phyloP scores from a whole-genome alignment of 2,329 filamentous ascomycete genomes.

The Clarireedia paspali region DNA sequence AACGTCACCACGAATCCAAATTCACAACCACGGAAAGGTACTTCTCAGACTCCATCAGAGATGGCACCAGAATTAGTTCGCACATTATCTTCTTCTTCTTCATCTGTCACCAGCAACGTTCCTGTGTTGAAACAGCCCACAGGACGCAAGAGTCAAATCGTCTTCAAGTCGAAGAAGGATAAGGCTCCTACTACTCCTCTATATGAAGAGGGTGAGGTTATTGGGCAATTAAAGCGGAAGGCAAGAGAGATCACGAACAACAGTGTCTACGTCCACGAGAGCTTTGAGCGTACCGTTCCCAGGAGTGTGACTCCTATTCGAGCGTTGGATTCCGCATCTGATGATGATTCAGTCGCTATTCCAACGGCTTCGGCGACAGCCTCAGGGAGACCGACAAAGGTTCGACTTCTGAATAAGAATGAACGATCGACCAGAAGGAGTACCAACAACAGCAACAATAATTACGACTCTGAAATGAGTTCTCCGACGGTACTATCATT shows the following conservation, averaged over 20 bases:
- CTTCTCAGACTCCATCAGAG: constrained; percentile 2
- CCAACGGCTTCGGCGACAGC: constrained; percentile 2
- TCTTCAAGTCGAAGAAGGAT: constrained; percentile 18
- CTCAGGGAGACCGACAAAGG: constrained; percentile 11
- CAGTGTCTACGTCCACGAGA: constrained; percentile 16
- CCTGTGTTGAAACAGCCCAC: constrained; percentile 5
- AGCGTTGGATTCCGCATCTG: constrained; percentile 17
- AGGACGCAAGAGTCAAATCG: constrained; percentile 4
- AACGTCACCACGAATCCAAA: constrained; percentile 6
- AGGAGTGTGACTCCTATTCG: constrained; percentile 1
- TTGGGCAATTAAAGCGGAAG: constrained; percentile 20
- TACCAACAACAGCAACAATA: constrained; percentile 10
- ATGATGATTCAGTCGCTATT: constrained; percentile 19
- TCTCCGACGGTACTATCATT: constrained; percentile 47
- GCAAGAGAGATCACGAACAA: constrained; percentile 22
- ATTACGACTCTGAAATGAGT: constrained; percentile 46
- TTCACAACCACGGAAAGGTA: not conserved
- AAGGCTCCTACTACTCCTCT: constrained; percentile 9
- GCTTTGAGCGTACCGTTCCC: constrained; percentile 21
- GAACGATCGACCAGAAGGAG: constrained; percentile 11
- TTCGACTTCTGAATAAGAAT: constrained; percentile 20
- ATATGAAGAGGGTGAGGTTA: constrained; percentile 17
- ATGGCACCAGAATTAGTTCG: constrained; percentile 14
- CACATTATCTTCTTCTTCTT: constrained; percentile 10
- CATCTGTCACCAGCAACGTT: constrained; percentile 10